Evolutionary conservation across 441 rosid species (phyloP).

Genomic region (Viola pubescens): DNA sequence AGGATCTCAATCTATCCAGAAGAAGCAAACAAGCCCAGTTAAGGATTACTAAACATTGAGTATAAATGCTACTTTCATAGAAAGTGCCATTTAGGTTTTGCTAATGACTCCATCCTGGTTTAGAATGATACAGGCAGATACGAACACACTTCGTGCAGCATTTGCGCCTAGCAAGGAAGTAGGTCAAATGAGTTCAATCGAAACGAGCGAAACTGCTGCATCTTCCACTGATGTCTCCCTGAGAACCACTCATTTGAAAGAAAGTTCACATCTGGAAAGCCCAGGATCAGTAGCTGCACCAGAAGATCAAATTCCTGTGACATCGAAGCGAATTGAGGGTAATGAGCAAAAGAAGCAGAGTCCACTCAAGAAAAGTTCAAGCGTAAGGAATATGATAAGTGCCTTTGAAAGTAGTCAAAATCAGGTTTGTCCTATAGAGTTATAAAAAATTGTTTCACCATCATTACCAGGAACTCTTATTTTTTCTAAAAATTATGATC

Average conservation of each 20-base stretch:
- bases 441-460: slow-evolving; percentile 1
- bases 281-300: slow-evolving; percentile 14
- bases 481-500: slow-evolving; percentile 10
- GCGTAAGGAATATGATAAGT: slow-evolving; percentile 71
- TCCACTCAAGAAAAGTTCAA: slow-evolving; percentile 34
- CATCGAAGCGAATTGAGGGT: slow-evolving; percentile 15
- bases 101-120: slow-evolving; percentile 30
- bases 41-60: slow-evolving; percentile 30
- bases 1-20: slow-evolving; percentile 16
- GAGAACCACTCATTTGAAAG: slow-evolving; percentile 16
- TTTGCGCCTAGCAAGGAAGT: slow-evolving; percentile 10
- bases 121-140: slow-evolving; percentile 41
- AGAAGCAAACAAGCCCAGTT: slow-evolving; percentile 35
- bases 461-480: not conserved
- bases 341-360: slow-evolving; percentile 22
- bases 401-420: slow-evolving; percentile 52
- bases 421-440: slow-evolving; percentile 40
- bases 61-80: slow-evolving; percentile 10
- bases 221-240: slow-evolving; percentile 19
- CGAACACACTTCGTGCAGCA: slow-evolving; percentile 18
- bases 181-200: slow-evolving; percentile 13
- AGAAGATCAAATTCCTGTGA: slow-evolving; percentile 13
- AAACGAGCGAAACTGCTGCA: slow-evolving; percentile 16
- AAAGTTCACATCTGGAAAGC: slow-evolving; percentile 9
- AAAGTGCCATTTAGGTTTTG: slow-evolving; percentile 12